Base-by-base conservation (phyloP, 371 early-diverging fungal genomes). In the Dinochytrium kinnereticum region DNA sequence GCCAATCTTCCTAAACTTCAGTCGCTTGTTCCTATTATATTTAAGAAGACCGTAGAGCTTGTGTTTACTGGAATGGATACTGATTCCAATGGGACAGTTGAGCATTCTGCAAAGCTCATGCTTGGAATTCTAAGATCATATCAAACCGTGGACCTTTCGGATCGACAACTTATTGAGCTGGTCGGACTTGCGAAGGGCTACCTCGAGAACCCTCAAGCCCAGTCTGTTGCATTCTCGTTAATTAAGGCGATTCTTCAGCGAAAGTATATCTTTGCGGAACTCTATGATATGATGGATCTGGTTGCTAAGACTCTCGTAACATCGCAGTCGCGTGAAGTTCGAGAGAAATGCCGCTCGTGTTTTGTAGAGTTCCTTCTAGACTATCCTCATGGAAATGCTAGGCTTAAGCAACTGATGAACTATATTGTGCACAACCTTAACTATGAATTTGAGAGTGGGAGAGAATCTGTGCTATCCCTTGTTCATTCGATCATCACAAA, bases 291-390 rank as follows among this genome's bases (percentile, higher is more conserved):
- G 51, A 93, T 98, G 91, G 92, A 92, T 71, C 80, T 80, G 19
- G 86, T 97, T 7, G 83, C 90, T 3, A 80, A 88, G 74, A 86
- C 94, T 61, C 90, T 96, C 91, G 90, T 99, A 24, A 95, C 96
- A 0, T 92, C 91, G 53, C 96, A 96, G 80, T 83, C 88, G 30
- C 81, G 78, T 17, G 90, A 91, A 53, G 90, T 94, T 26, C 92
- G 96, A 24, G 92, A 93, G 66, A 87, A 91, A 64, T 95, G 95
- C 64, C 91, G 96, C 1, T 86, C 90, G 17, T 88, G 90, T 0
- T 91, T 89, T 77, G 88, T 96, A 64, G 91, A 91, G 78, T 99
- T 98, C 86, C 80, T 97, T 73, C 85, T 97, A 81, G 94, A 96
- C 69, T 98, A 96, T 80, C 99, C 98, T 34, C 94, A 94, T 76